Percentiles rank a stretch among this genome's conserved stretches.
phyloP scores from a whole-genome alignment of 2,329 filamentous ascomycete species.

The Trichoderma koningii region DNA sequence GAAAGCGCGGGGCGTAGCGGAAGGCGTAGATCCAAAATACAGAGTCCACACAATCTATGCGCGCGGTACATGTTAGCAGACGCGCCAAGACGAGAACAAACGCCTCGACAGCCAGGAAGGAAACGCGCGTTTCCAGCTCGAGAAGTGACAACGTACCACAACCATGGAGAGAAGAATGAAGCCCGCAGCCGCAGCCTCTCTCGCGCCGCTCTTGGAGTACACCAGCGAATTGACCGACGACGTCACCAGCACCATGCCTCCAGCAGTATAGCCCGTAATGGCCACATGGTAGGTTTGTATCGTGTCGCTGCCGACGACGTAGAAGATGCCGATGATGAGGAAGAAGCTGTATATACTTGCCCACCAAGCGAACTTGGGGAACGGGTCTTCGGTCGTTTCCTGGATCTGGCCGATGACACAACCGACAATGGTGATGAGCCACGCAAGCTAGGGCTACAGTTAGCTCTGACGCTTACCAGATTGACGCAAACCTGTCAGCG shows the following conservation, averaged over 20 bases:
- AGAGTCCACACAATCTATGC: slow-evolving; percentile 93
- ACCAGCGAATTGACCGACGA: slow-evolving; percentile 85
- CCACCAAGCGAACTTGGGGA: slow-evolving; percentile 94
- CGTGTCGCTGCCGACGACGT: slow-evolving; percentile 82
- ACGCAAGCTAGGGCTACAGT: slow-evolving; percentile 69
- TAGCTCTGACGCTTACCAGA: slow-evolving; percentile 29
- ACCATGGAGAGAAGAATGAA: slow-evolving; percentile 95
- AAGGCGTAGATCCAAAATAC: slow-evolving; percentile 93
- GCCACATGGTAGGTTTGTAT: slow-evolving; percentile 90
- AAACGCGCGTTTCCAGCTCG: not conserved
- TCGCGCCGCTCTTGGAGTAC: slow-evolving; percentile 70
- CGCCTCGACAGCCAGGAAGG: not conserved
- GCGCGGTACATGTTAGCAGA: slow-evolving; percentile 5
- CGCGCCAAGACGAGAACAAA: not conserved
- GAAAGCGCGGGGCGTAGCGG: slow-evolving; percentile 81
- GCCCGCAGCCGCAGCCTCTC: slow-evolving; percentile 85
- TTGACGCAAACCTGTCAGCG: not conserved
- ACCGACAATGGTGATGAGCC: slow-evolving; percentile 88
- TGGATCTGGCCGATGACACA: slow-evolving; percentile 72
- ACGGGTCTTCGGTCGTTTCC: slow-evolving; percentile 49
- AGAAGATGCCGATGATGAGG: slow-evolving; percentile 74
- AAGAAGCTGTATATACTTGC: slow-evolving; percentile 82
- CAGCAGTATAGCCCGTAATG: slow-evolving; percentile 81
- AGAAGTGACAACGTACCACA: slow-evolving; percentile 61
- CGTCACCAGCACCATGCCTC: slow-evolving; percentile 80